Percentiles rank a stretch among this genome's conserved stretches.
phyloP scores from a whole-genome alignment of 176 grass and related monocot species.

The Carex pumila region DNA sequence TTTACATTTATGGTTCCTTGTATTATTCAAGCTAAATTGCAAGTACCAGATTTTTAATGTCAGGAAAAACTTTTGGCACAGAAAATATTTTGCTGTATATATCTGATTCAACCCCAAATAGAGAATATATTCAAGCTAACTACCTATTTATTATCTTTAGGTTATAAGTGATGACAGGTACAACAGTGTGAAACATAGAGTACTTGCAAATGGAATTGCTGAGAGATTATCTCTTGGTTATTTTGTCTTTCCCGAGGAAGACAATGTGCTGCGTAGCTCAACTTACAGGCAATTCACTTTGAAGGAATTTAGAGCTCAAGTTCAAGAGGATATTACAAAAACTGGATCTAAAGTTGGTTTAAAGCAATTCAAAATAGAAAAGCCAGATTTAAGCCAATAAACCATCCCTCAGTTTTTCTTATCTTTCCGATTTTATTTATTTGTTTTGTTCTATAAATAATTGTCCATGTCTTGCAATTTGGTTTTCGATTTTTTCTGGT shows the following conservation, averaged over 20 bases:
- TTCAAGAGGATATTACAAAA: constrained; percentile 57
- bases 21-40: background rate
- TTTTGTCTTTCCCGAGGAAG: constrained; percentile 57
- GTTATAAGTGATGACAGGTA: constrained; percentile 51
- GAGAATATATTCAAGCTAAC: background rate
- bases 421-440: background rate
- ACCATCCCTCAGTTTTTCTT: background rate
- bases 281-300: constrained; percentile 54
- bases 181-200: constrained; percentile 54
- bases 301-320: constrained; percentile 51
- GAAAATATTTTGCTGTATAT: background rate
- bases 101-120: background rate
- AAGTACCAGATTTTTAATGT: background rate
- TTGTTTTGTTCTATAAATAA: background rate
- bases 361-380: constrained; percentile 31
- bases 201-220: constrained; percentile 25
- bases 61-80: background rate
- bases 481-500: background rate
- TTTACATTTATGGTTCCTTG: background rate
- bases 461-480: background rate
- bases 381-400: background rate
- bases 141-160: background rate
- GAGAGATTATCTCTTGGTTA: constrained; percentile 72
- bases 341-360: constrained; percentile 57
- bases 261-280: constrained; percentile 24